Conservation (phyloP, 257 asterid genomes). For the Penstemon davidsonii region DNA sequence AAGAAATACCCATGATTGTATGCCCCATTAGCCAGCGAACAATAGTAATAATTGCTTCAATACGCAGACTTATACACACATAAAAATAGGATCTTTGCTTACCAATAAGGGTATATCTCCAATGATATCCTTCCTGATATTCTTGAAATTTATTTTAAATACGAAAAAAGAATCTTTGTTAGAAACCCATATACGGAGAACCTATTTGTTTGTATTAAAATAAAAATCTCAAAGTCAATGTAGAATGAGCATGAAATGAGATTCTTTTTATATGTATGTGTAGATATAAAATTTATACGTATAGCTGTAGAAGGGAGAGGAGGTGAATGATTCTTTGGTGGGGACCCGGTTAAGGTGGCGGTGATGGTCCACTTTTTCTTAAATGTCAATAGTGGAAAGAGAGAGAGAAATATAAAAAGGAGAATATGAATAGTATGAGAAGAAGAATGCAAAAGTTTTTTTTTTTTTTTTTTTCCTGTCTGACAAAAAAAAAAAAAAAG, state of each 20-base stretch:
- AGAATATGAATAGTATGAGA: conserved; percentile 20
- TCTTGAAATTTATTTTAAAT: too few species aligned
- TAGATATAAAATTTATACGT: neutral
- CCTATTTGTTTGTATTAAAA: too few species aligned
- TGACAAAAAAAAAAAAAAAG: too few species aligned
- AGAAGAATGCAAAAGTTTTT: too few species aligned
- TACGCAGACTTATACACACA: conserved; percentile 13
- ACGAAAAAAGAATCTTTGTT: neutral
- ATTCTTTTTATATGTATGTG: neutral
- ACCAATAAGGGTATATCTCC: conserved; percentile 44
- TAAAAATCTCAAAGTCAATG: neutral
- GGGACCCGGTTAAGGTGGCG: conserved; percentile 47
- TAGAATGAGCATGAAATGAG: too few species aligned
- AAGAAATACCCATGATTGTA: conserved; percentile 50
- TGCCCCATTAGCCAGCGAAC: conserved; percentile 25
- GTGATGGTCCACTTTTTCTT: conserved; percentile 13
- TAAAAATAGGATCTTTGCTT: conserved; percentile 45
- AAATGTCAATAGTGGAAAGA: conserved; percentile 25
- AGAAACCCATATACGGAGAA: neutral
- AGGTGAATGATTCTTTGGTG: conserved; percentile 23
- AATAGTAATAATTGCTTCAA: conserved; percentile 38
- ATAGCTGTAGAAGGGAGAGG: conserved; percentile 25
- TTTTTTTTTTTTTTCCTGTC: too few species aligned
- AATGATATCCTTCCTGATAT: conserved; percentile 23
- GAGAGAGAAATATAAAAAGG: too few species aligned